Percentiles rank a stretch among this genome's conserved stretches.
phyloP scores from a whole-genome alignment of 257 asterid species.

The Plectranthus barbatus region DNA sequence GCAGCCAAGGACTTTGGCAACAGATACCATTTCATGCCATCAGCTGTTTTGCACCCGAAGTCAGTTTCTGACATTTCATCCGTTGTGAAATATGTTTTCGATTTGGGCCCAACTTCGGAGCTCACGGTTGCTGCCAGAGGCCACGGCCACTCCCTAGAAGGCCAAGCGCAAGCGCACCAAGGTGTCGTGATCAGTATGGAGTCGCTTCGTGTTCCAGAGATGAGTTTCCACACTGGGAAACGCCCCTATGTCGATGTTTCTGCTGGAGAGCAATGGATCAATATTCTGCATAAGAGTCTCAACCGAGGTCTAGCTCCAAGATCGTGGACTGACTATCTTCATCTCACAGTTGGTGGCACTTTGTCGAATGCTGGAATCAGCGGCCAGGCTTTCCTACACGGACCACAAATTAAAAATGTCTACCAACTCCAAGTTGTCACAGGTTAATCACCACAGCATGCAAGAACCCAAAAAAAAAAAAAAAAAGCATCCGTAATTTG shows the following conservation, averaged over 20 bases:
- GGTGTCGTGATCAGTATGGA: constrained; percentile 75
- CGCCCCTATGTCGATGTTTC: constrained; percentile 69
- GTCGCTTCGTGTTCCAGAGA: constrained; percentile 33
- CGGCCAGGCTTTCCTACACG: constrained; percentile 87
- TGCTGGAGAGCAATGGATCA: constrained; percentile 83
- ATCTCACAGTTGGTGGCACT: constrained; percentile 89
- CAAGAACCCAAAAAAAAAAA: too few species aligned
- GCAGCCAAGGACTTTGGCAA: constrained; percentile 80
- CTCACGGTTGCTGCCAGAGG: constrained; percentile 81
- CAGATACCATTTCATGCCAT: constrained; percentile 45
- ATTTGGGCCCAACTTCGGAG: constrained; percentile 36
- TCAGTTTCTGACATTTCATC: constrained; percentile 67
- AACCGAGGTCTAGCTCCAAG: constrained; percentile 72
- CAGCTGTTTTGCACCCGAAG: constrained; percentile 61
- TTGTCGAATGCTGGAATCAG: constrained; percentile 90
- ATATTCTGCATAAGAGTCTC: constrained; percentile 67
- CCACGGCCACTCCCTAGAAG: constrained; percentile 74
- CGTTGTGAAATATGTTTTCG: constrained; percentile 34
- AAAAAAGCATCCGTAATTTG: neutral
- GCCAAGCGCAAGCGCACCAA: constrained; percentile 71
- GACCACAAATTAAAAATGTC: constrained; percentile 91
- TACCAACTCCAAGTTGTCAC: constrained; percentile 85
- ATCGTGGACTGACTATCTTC: constrained; percentile 97
- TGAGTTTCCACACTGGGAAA: constrained; percentile 43
- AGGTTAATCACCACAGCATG: constrained; percentile 38